Evolutionary conservation across 495 filamentous ascomycete species (phyloP).

Genomic region (Penicillium pancosmium): DNA sequence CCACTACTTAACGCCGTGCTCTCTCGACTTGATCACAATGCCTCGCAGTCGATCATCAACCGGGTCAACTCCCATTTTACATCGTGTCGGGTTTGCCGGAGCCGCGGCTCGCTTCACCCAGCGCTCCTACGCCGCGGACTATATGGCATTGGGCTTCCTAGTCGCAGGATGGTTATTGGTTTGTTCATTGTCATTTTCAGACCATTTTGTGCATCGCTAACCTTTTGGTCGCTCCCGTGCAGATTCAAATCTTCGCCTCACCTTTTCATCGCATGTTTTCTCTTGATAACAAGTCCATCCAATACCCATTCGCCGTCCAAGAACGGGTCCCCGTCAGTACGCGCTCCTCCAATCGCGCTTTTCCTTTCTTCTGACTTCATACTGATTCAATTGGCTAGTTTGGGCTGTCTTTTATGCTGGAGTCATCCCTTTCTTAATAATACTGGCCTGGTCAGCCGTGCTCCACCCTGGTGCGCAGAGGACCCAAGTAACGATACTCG

Average conservation of each 20-base stretch:
- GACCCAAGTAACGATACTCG: slow-evolving; percentile 81
- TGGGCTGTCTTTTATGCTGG: slow-evolving; percentile 78
- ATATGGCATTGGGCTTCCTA: slow-evolving; percentile 74
- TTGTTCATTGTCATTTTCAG: slow-evolving; percentile 14
- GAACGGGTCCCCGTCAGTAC: slow-evolving; percentile 82
- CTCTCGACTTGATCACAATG: slow-evolving; percentile 22
- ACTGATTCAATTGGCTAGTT: slow-evolving; percentile 37
- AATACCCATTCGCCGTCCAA: slow-evolving; percentile 80
- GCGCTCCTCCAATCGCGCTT: slow-evolving; percentile 19
- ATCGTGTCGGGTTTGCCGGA: slow-evolving; percentile 36
- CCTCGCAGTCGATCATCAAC: slow-evolving; percentile 34
- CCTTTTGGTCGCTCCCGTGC: not conserved
- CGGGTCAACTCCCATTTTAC: slow-evolving; percentile 30
- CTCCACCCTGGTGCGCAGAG: slow-evolving; percentile 70
- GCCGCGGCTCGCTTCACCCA: slow-evolving; percentile 49
- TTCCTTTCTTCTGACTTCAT: slow-evolving; percentile 1
- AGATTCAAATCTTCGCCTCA: slow-evolving; percentile 72
- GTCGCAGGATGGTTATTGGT: slow-evolving; percentile 68
- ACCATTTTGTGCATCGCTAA: not conserved
- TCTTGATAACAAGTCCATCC: slow-evolving; percentile 79
- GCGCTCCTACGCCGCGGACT: slow-evolving; percentile 86
- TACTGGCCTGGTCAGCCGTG: slow-evolving; percentile 66
- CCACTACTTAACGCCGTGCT: not conserved
- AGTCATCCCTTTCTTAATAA: slow-evolving; percentile 64
- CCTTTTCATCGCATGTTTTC: slow-evolving; percentile 83